Base-by-base conservation (phyloP, 2,329 filamentous ascomycete genomes). In the Endothia cerciana region DNA sequence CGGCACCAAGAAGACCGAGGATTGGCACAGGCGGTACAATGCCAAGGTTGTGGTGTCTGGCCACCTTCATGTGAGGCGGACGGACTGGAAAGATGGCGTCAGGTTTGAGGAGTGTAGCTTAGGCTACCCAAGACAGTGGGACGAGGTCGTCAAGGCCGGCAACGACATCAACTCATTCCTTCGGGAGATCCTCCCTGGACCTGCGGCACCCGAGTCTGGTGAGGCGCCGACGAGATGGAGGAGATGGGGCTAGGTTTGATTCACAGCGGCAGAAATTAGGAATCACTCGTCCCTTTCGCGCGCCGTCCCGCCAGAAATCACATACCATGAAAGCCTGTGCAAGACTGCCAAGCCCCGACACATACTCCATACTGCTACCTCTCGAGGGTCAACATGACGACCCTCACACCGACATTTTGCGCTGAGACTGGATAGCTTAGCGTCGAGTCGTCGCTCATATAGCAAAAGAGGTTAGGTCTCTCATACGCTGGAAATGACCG, bases 111-210 rank as follows among this genome's bases (percentile, higher is more conserved):
- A 79, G 71, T 73, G 72, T 64, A 77, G 74, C 38, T 63, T 78
- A 22, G 77, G 77, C 3, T 79, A 79, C 67, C 77, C 77, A 33
- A 71, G 72, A 57, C 77, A 78, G 70, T 79, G 77, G 77, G 72
- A 75, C 67, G 70, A 71, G 4, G 74, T 73, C 10, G 70, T 71
- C 40, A 69, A 71, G 2, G 65, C 65, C 3, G 75, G 75, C 38
- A 71, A 69, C 65, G 70, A 75, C 22, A 73, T 79, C 64, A 75
- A 78, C 51, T 70, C 72, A 15, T 69, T 78, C 45, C 62, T 79
- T 60, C 70, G 77, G n/a, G 75, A 78, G 74, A 75, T 79, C 55
- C 56, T 69, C 22, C 66, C 68, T 5, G 68, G 66, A 2, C 66
- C 66, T 7, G 56, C 66, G 4, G 49, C 40, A 38, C 66, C 66